Base-by-base conservation (phyloP, 805 yeast genomes). In the Millerago galiae region DNA sequence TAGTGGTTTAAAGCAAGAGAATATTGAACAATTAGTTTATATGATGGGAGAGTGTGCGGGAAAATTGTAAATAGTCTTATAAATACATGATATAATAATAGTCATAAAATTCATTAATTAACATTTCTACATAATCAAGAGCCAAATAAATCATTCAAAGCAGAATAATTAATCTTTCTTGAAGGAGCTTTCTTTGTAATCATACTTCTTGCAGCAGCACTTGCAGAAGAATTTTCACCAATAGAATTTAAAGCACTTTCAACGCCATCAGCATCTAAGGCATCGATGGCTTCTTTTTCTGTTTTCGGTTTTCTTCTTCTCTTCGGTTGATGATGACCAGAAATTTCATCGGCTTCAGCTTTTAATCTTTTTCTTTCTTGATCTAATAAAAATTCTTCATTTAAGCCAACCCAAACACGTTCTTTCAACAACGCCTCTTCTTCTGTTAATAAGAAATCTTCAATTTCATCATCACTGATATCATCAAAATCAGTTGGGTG, bases 141-240 rank as follows among this genome's bases (percentile, higher is more conserved):
- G 16, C 28, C 64, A 48, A 70, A 69, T 35, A 70, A 57, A 46
- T 72, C 77, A 48, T 80, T 81, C 41, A 91, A 75, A 5, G 91
- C 89, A 37, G 75, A 80, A 61, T 93, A 93, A 62, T 93, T 93
- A 61, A 93, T 84, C 69, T 93, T 93, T 65, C 82, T 84, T 24
- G 96, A 86, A 50, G 83, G 80, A 7, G 84, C 71, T 55, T 86
- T 81, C 62, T 81, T 83, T 50, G 77, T 75, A 32, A 91, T 59
- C 84, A 88, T 79, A 43, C 71, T 77, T 56, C 77, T 83, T 3
- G 93, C 93, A 56, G 83, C 81, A 40, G 83, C 95, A 2, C 84
- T 87, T 0, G 96, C 86, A 3, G 85, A 67, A 45, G 27, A 72
- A 25, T 52, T 50, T 45, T 71, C 77, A 17, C 67, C 71, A 27